These are phyloP conservation scores for Grosmannia clavigera DNA, from an alignment of 2,329 filamentous ascomycete genomes.

Conservation along the genomic window DNA sequence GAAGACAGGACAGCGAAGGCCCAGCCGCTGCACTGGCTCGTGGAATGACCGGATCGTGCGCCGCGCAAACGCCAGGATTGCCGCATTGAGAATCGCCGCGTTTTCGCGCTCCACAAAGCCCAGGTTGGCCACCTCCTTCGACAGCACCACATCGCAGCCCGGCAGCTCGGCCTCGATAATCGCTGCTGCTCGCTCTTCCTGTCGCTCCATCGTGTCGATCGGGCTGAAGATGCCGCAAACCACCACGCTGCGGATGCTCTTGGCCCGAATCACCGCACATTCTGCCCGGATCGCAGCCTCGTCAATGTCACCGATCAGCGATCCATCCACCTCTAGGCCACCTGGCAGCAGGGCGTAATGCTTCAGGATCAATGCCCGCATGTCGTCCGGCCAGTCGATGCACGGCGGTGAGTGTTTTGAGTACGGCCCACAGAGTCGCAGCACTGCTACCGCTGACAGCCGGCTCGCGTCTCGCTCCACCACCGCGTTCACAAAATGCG, in stretches of 20 bases:
- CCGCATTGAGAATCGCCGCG: slow-evolving; percentile 51
- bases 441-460: slow-evolving; percentile 19
- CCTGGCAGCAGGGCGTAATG: slow-evolving; percentile 34
- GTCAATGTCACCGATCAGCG: slow-evolving; percentile 31
- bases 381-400: slow-evolving; percentile 38
- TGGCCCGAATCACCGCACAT: slow-evolving; percentile 24
- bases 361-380: slow-evolving; percentile 33
- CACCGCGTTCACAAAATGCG: slow-evolving; percentile 15
- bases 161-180: slow-evolving; percentile 28
- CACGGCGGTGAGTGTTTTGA: slow-evolving; percentile 37
- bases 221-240: slow-evolving; percentile 40
- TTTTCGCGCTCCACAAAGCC: slow-evolving; percentile 52
- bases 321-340: slow-evolving; percentile 39
- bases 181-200: slow-evolving; percentile 34
- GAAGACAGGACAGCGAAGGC: slow-evolving; percentile 41
- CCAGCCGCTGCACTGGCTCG: slow-evolving; percentile 34
- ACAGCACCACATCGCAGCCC: slow-evolving; percentile 33
- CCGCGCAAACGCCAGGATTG: slow-evolving; percentile 44
- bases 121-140: slow-evolving; percentile 38
- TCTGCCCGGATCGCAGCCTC: slow-evolving; percentile 26
- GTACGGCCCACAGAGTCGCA: slow-evolving; percentile 31
- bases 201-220: slow-evolving; percentile 33
- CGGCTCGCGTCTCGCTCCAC: slow-evolving; percentile 12
- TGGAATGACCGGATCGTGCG: slow-evolving; percentile 45
- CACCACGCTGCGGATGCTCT: slow-evolving; percentile 34